Evolutionary conservation across 2,329 filamentous ascomycete genomes (phyloP), one percentile per base, ranked within the genome.

Genomic region (Emmonsia crescens): DNA sequence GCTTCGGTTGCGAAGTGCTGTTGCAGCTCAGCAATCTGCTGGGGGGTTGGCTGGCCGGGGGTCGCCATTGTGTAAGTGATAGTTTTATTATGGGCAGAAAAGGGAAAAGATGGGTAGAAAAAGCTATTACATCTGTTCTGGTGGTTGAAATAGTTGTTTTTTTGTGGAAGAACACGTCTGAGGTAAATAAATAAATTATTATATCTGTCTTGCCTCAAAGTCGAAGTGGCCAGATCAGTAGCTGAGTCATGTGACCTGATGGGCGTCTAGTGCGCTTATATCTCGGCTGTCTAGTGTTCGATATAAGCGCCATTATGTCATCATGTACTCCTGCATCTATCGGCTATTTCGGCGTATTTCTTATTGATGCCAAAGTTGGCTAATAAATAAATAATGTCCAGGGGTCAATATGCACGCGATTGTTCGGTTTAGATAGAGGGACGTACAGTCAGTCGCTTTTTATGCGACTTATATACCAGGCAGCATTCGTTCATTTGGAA

Each of bases 21-120:
- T 75, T 95, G 89, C 82, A 96, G 94, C 61, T 83, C 82, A 61
- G 85, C 84, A 66, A 96, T 89, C 78, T 96, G 91, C 77, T 96
- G 88, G 57, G 89, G 91, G 24, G 87, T 85, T 40, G 90, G 90
- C 67, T 69, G 70, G 60, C 73, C 72, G 42, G 74, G 74, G 58
- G 72, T 68, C 57, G 76, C 74, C 65, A 66, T 66, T 59, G 16
- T 60, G 58, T 29, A 44, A 12, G 36, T n/a, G n/a, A 5, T 21
- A 24, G 24, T 36, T 36, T 40, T 21, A 55, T 24, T 16, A 36
- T 24, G 19, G n/a, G 5, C 29, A n/a, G 29, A 2, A 21, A 16
- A 52, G 21, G 1, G 19, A 2, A 10, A 5, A 5, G 29, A n/a
- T 19, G 19, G 29, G 0, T 31, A 16, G 9, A 10, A n/a, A 14